Percentiles rank a stretch among this genome's conserved stretches.
These are phyloP conservation scores for Rhizopus sp. DNA, from an alignment of 371 early-diverging fungal genomes.

Conservation along the genomic window DNA sequence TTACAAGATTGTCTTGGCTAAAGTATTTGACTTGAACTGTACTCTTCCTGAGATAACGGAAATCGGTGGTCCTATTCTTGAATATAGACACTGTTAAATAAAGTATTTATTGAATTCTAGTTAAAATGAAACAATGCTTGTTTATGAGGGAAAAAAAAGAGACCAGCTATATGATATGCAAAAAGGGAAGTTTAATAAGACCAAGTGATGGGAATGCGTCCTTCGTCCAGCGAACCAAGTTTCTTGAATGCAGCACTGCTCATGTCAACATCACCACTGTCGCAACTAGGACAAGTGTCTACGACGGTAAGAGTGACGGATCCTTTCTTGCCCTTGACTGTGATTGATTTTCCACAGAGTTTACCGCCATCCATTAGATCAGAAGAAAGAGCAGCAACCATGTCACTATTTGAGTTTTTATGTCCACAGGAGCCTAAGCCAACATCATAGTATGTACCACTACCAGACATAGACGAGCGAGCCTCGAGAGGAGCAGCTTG, in stretches of 20 bases:
- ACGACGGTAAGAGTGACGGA: conserved; percentile 37
- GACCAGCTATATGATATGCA: neutral
- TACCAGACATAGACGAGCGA: conserved; percentile 10
- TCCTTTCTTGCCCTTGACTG: conserved; percentile 32
- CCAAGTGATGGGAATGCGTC: conserved; percentile 50
- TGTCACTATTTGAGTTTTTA: conserved; percentile 11
- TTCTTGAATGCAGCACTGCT: conserved; percentile 50
- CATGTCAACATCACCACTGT: conserved; percentile 38
- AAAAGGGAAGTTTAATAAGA: conserved; percentile 8
- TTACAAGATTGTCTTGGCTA: conserved; percentile 93
- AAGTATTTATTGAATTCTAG: neutral
- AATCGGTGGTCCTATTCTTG: conserved; percentile 89
- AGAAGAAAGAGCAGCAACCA: conserved; percentile 30
- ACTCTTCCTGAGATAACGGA: conserved; percentile 91
- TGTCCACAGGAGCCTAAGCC: conserved; percentile 35
- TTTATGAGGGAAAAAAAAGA: neutral
- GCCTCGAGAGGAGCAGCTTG: conserved; percentile 9
- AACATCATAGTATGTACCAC: conserved; percentile 27
- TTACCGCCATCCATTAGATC: conserved; percentile 13
- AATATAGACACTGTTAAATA: conserved; percentile 59
- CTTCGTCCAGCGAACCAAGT: conserved; percentile 33
- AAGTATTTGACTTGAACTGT: conserved; percentile 92
- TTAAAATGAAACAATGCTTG: neutral
- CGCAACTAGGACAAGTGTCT: conserved; percentile 51
- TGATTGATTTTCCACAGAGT: conserved; percentile 41